phyloP scores from a whole-genome alignment of 805 yeast genomes.

The Saturnispora mendoncae region DNA sequence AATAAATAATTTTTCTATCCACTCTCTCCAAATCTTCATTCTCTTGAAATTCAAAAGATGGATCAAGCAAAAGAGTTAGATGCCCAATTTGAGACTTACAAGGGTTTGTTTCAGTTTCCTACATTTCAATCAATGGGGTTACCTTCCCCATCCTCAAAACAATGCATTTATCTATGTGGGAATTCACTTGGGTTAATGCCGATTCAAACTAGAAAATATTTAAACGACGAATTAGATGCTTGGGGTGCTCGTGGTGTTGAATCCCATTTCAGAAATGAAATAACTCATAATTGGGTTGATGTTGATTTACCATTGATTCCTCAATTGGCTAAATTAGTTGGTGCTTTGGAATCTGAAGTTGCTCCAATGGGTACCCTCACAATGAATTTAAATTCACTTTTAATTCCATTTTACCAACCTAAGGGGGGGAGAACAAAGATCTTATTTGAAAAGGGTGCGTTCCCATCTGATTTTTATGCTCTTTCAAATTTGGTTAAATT shows the following conservation, averaged over 20 bases:
- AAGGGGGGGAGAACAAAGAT: slow-evolving; percentile 51
- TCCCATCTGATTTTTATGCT: slow-evolving; percentile 89
- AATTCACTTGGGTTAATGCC: slow-evolving; percentile 95
- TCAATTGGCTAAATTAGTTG: slow-evolving; percentile 63
- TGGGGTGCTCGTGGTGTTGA: slow-evolving; percentile 81
- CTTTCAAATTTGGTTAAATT: slow-evolving; percentile 62
- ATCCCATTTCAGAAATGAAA: slow-evolving; percentile 56
- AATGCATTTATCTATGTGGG: slow-evolving; percentile 69
- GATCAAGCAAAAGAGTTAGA: slow-evolving; percentile 32
- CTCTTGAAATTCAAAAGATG: slow-evolving; percentile 18
- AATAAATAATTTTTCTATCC: too few species aligned
- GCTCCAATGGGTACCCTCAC: slow-evolving; percentile 86
- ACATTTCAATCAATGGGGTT: slow-evolving; percentile 56
- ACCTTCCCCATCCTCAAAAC: slow-evolving; percentile 12
- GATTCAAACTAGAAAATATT: slow-evolving; percentile 42
- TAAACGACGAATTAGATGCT: slow-evolving; percentile 63
- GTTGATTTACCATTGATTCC: slow-evolving; percentile 72
- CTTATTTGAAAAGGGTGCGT: slow-evolving; percentile 76
- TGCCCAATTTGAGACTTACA: slow-evolving; percentile 29
- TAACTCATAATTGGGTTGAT: slow-evolving; percentile 69
- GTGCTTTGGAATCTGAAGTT: slow-evolving; percentile 68
- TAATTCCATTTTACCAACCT: slow-evolving; percentile 71
- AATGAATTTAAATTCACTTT: slow-evolving; percentile 64
- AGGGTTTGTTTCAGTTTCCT: slow-evolving; percentile 53
- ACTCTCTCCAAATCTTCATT: too few species aligned